A percentile compares a stretch with the other conserved stretches of the same genome.
These are phyloP conservation scores for Leccinum colubrinum DNA, from an alignment of 1,284 basidiomycete species.

Conservation along the genomic window DNA sequence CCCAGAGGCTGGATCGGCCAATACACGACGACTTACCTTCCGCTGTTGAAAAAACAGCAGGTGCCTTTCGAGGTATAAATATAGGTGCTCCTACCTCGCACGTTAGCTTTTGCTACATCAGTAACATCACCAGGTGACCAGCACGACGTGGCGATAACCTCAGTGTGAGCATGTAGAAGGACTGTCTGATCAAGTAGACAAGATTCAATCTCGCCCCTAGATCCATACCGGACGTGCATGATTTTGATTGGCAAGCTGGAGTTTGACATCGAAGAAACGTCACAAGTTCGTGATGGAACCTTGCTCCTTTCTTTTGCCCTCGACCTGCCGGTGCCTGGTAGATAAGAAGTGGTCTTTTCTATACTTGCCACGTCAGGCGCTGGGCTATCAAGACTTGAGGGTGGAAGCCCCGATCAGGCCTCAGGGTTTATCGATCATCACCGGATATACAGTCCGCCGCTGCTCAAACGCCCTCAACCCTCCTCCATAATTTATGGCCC, in stretches of 20 bases:
- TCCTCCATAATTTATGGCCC: not conserved
- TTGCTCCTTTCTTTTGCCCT: not conserved
- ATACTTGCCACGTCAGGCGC: slow-evolving; percentile 3
- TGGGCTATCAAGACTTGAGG: not conserved
- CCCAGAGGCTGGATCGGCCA: not conserved
- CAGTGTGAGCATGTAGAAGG: slow-evolving; percentile 8
- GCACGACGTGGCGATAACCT: slow-evolving; percentile 3
- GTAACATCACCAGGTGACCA: not conserved
- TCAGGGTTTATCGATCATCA: not conserved
- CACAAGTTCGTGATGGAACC: not conserved
- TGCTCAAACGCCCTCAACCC: slow-evolving; percentile 3
- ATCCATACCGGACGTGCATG: not conserved
- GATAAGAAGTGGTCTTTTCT: not conserved
- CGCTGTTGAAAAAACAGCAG: not conserved
- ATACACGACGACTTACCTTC: not conserved
- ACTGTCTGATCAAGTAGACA: slow-evolving; percentile 1
- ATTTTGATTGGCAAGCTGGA: slow-evolving; percentile 3
- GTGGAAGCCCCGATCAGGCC: not conserved
- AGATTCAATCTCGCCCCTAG: not conserved
- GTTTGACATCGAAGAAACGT: not conserved
- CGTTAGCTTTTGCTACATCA: not conserved
- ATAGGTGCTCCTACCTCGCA: not conserved
- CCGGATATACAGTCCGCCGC: slow-evolving; percentile 2
- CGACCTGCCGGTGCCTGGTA: not conserved
- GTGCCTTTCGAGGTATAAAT: slow-evolving; percentile 8